Percentiles rank a stretch among this genome's conserved stretches.
phyloP scores from a whole-genome alignment of 108 stramenopile genomes.

The Nitzschia sp. region DNA sequence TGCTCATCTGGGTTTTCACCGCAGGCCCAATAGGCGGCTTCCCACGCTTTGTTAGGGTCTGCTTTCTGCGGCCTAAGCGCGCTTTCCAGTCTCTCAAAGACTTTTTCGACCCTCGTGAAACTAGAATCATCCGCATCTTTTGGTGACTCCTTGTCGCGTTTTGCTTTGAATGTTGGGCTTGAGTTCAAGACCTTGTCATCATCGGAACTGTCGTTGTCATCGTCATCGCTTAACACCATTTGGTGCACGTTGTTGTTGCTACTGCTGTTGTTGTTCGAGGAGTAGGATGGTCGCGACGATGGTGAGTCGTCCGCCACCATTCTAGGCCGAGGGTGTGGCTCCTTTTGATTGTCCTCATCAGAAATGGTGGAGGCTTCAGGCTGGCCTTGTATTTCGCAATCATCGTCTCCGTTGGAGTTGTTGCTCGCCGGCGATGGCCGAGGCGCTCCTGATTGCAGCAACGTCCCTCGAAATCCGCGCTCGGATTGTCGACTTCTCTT shows the following conservation, averaged over 20 bases:
- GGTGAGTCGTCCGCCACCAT: not conserved
- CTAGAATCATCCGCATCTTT: not conserved
- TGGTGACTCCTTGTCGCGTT: not conserved
- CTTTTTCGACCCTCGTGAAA: not conserved
- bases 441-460: constrained; percentile 30
- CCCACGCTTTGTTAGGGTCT: constrained; percentile 11
- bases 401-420: not conserved
- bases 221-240: not conserved
- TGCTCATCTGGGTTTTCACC: constrained; percentile 9
- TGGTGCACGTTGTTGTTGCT: not conserved
- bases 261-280: not conserved
- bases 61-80: not conserved
- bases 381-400: not conserved
- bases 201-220: not conserved
- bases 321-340: not conserved
- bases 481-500: constrained; percentile 27
- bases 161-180: not conserved
- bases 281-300: not conserved
- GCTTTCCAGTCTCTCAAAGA: constrained; percentile 1
- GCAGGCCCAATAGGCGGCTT: constrained; percentile 30
- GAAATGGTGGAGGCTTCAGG: constrained; percentile 11
- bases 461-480: constrained; percentile 48
- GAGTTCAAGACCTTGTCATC: not conserved
- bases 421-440: not conserved
- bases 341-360: constrained; percentile 20